Evolutionary conservation across 1,284 basidiomycete species (phyloP), one percentile per base, ranked within the genome.

Genomic region (Ceratobasidium sp.): DNA sequence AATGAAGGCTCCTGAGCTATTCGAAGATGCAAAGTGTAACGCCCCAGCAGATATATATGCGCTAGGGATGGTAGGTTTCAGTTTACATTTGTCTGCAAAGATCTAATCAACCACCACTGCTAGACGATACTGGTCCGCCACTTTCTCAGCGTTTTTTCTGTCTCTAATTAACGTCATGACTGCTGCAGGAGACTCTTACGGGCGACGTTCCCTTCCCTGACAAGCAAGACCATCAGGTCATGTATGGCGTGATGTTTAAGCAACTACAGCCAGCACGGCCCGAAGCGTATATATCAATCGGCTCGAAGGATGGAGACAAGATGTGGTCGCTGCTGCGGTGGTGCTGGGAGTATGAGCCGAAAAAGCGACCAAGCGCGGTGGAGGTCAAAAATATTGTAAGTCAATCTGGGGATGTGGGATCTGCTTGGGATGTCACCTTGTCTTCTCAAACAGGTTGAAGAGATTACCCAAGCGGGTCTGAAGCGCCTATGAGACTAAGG

Each of bases 21-120:
- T 68, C n/a, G 33, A 51, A 13, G 67, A 49, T 15, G 7, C 23
- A 28, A n/a, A 5, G 12, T 68, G 23, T 15, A 68, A 28, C 33
- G 18, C 23, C 2, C 23, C 46, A 13, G 49, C 67, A n/a, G 67
- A 68, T 18, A 26, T 68, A 40, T 68, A 53, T 40, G 46, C 67
- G 10, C 67, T 68, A 9, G 67, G 67, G 20, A 68, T 68, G 67
- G 67, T 68, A 28, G 12, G 23, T 33, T 33, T 40, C 7, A 7
- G n/a, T n/a, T 51, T 46, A 10, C 28, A 12, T 13, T 7, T 10
- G n/a, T 15, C 15, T 3, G 3, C n/a, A 7, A 44, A 6, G 18
- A 6, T 39, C 18, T 44, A 40, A 40, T 44, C 15, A 18, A 23
- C 18, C 13, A 6, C 23, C 7, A 13, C 23, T 33, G 33, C 33